phyloP scores from a whole-genome alignment of 1,139 yeast species.

The Candida sanyaensis region DNA sequence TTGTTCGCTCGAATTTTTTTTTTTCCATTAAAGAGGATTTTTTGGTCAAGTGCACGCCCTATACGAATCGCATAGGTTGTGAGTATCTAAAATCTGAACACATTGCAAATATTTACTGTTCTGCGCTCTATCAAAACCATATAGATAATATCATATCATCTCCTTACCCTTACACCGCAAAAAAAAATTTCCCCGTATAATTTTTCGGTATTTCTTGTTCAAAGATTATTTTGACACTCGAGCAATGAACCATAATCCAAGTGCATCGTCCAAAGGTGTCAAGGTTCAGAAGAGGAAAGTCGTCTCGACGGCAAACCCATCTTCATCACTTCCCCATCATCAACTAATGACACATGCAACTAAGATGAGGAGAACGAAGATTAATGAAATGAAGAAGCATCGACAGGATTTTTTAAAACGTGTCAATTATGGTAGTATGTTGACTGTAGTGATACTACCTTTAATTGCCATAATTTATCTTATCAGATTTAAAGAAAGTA shows the following conservation, averaged over 20 bases:
- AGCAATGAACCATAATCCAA: neutral
- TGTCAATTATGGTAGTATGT: slow-evolving; percentile 32
- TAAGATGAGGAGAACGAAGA: slow-evolving; percentile 16
- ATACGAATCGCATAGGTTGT: slow-evolving; percentile 9
- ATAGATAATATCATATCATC: too few species aligned
- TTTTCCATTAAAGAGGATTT: slow-evolving; percentile 4
- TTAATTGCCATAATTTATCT: slow-evolving; percentile 25
- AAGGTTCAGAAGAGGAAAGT: slow-evolving; percentile 25
- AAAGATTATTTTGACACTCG: too few species aligned
- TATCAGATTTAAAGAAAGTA: slow-evolving; percentile 16
- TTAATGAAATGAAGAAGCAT: slow-evolving; percentile 30
- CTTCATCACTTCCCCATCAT: slow-evolving; percentile 5
- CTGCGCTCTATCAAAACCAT: too few species aligned
- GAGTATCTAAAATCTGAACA: neutral
- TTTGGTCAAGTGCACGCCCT: too few species aligned
- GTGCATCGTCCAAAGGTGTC: slow-evolving; percentile 4
- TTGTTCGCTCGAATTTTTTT: too few species aligned
- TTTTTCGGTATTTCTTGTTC: too few species aligned
- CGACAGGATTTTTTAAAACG: slow-evolving; percentile 35
- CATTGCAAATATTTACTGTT: too few species aligned
- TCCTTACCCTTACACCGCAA: too few species aligned
- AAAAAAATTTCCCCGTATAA: too few species aligned
- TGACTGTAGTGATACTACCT: slow-evolving; percentile 38
- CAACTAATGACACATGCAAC: slow-evolving; percentile 15
- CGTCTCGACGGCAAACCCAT: slow-evolving; percentile 2